phyloP scores from a whole-genome alignment of 2,329 filamentous ascomycete species.

The Domatiomyces catenatus region DNA sequence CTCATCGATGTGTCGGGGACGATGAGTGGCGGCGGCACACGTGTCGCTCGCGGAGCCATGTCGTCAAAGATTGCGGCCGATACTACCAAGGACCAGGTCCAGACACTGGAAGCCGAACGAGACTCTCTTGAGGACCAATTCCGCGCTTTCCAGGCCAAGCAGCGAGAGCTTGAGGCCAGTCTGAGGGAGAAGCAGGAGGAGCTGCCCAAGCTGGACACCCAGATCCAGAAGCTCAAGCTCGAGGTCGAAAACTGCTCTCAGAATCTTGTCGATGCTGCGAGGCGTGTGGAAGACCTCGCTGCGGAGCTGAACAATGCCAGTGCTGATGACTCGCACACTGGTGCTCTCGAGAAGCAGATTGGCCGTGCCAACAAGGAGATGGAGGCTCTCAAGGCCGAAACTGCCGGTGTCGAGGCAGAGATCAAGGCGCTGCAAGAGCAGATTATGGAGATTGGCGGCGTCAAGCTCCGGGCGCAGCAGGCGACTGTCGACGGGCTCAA shows the following conservation, averaged over 20 bases:
- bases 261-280: conserved; percentile 70
- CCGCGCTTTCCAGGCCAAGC: conserved; percentile 68
- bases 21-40: conserved; percentile 91
- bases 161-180: conserved; percentile 60
- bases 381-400: conserved; percentile 65
- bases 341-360: conserved; percentile 62
- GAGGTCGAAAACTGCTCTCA: conserved; percentile 76
- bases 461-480: conserved; percentile 78
- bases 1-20: conserved; percentile 97
- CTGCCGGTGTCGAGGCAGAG: conserved; percentile 77
- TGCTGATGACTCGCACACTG: conserved; percentile 59
- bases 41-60: conserved; percentile 85
- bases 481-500: conserved; percentile 80
- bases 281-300: conserved; percentile 69
- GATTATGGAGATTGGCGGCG: conserved; percentile 96
- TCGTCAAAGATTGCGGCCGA: conserved; percentile 87
- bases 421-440: conserved; percentile 87
- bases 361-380: conserved; percentile 60
- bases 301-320: conserved; percentile 69
- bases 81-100: conserved; percentile 72
- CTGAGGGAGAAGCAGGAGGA: conserved; percentile 59
- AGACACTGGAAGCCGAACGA: conserved; percentile 72
- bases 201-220: conserved; percentile 73
- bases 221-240: conserved; percentile 76
- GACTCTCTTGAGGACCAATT: conserved; percentile 74